Base-by-base conservation (phyloP, 73 alveolate genomes). In the Symbiodinium natans region DNA sequence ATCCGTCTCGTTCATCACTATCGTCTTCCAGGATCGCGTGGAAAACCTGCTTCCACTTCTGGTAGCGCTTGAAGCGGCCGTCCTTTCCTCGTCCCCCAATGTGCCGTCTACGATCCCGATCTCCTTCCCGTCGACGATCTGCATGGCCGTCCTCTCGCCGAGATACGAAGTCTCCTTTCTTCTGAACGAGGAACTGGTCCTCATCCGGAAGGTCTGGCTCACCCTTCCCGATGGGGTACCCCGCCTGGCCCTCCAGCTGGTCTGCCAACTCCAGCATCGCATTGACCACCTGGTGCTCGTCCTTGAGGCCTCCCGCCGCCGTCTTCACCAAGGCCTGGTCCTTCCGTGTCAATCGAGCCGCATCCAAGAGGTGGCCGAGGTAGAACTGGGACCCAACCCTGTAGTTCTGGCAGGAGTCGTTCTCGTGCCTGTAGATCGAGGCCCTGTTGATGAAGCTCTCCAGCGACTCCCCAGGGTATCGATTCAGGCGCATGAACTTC, bases 361-460 rank as follows among this genome's bases (percentile, higher is more conserved):
- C 84, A 39, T 87, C 94, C 25, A 87, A 8, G 43, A 87, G 5
- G 41, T 87, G 85, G 10, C 94, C 94, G 17, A 56, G 34, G 84
- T 87, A 87, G 84, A 87, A 87, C 63, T 59, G 34, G 46, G 68
- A 3, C 17, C 94, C 94, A 11, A 87, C 94, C 36, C 38, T 36
- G 43, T 87, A 87, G 40, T 52, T 80, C n/a, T 77, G 94, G 7
- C 85, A 87, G 0, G 83, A 0, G 40, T 48, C 77, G 39, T 42
- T 42, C 82, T 85, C 93, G 19, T 43, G 34, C 10, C 82, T 15
- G 82, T 85, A 42, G 59, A 46, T 46, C 40, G 74, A 54, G 4
- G 95, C 86, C 4, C 74, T 1, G 52, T 88, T 88, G 86, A 88
- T 17, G 95, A 88, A 88, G 38, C n/a, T 2, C 86, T 88, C 95